Percentiles rank a stretch among this genome's conserved stretches.
These are phyloP conservation scores for Orbilia blumenaviensis DNA, from an alignment of 2,329 filamentous ascomycete genomes.

Conservation along the genomic window DNA sequence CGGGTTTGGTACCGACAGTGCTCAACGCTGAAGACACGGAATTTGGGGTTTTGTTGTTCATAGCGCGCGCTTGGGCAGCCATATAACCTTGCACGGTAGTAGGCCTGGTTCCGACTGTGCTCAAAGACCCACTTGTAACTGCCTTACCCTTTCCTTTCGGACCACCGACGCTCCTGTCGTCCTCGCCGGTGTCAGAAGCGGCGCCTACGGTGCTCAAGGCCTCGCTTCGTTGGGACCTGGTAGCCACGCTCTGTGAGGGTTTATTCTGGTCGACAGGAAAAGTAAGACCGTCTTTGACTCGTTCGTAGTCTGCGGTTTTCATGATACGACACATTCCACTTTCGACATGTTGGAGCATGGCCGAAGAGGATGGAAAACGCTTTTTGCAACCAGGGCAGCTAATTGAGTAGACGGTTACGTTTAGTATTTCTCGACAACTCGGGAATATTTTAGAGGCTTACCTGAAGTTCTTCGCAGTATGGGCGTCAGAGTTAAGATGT, in stretches of 20 bases:
- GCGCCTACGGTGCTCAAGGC: background rate
- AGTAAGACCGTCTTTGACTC: constrained; percentile 21
- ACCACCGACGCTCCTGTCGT: background rate
- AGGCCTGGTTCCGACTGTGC: background rate
- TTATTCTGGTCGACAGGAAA: constrained; percentile 6
- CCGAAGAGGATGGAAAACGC: constrained; percentile 34
- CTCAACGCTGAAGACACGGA: background rate
- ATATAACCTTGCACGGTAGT: background rate
- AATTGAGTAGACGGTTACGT: background rate
- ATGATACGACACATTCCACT: constrained; percentile 30
- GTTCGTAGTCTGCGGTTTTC: background rate
- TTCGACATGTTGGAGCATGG: constrained; percentile 46
- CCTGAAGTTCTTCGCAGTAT: constrained; percentile 32
- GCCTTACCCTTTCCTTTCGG: background rate
- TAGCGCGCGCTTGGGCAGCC: background rate
- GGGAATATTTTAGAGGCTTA: background rate
- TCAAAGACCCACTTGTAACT: background rate
- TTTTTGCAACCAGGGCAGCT: constrained; percentile 46
- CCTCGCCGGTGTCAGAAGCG: background rate
- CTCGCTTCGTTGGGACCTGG: background rate
- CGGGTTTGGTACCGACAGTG: background rate
- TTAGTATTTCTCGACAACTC: background rate
- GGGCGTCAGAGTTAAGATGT: constrained; percentile 41
- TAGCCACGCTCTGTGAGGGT: background rate
- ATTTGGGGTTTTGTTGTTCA: background rate